Percentiles rank a stretch among this genome's conserved stretches.
Conservation (phyloP, 768 basidiomycete genomes). For the Tricholoma hemisulphureum region DNA sequence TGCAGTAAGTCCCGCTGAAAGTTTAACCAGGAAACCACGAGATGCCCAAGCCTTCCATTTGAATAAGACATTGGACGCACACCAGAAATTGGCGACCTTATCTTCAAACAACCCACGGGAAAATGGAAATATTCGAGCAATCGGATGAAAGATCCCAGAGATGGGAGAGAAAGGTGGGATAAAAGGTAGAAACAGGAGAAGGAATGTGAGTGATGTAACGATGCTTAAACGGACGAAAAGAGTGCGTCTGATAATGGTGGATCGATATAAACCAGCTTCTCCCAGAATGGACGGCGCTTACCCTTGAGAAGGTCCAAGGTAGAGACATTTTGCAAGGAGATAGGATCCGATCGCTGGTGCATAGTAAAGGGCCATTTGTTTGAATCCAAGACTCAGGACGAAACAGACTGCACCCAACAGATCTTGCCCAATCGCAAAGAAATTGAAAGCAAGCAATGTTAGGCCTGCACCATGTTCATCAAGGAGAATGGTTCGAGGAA, state of each 20-base stretch:
- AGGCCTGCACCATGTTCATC: conserved; percentile 47
- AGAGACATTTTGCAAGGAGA: conserved; percentile 85
- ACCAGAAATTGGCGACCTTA: conserved; percentile 98
- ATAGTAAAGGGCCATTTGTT: conserved; percentile 96
- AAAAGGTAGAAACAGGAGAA: conserved; percentile 76
- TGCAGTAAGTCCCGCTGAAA: conserved; percentile 66
- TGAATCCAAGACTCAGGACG: conserved; percentile 84
- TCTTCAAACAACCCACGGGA: conserved; percentile 89
- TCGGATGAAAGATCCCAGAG: conserved; percentile 54
- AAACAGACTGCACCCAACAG: conserved; percentile 76
- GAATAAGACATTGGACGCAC: conserved; percentile 82
- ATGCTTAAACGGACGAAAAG: conserved; percentile 68
- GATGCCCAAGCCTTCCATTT: conserved; percentile 73
- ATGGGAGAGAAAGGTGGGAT: conserved; percentile 62
- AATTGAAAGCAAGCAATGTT: conserved; percentile 64
- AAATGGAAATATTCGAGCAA: conserved; percentile 89
- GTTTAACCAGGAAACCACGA: conserved; percentile 50
- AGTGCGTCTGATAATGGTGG: conserved; percentile 28
- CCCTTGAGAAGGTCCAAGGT: conserved; percentile 71
- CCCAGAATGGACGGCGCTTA: conserved; percentile 32
- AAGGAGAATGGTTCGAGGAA: neutral
- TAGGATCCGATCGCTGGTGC: conserved; percentile 91
- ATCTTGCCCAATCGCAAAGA: conserved; percentile 69
- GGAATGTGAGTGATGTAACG: conserved; percentile 61
- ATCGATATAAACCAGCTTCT: neutral